Evolutionary conservation across 129 eudicot genomes (phyloP).

Genomic region (Logfia minima): DNA sequence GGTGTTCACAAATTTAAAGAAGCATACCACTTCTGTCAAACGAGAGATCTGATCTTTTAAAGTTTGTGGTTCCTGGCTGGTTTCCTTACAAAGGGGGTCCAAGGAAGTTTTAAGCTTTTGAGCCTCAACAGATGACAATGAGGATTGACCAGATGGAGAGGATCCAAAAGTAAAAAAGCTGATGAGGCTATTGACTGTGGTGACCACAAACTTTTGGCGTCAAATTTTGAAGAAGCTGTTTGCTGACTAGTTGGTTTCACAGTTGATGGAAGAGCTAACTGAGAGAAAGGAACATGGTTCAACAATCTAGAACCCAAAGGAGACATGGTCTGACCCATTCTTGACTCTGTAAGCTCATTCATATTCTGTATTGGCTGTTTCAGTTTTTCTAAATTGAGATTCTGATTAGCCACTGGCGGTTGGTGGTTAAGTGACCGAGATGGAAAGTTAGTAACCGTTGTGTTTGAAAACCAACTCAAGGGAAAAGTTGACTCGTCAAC

Average conservation of each 20-base stretch:
- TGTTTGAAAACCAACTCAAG: neutral
- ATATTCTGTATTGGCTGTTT: slow-evolving; percentile 21
- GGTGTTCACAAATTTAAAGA: neutral
- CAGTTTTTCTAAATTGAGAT: slow-evolving; percentile 22
- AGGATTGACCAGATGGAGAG: slow-evolving; percentile 1
- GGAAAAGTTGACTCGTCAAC: neutral
- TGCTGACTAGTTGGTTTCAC: neutral
- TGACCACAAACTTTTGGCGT: slow-evolving; percentile 13
- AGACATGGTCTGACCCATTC: slow-evolving; percentile 4
- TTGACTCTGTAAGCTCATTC: neutral
- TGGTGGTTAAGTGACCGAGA: slow-evolving; percentile 14
- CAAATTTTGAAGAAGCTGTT: neutral
- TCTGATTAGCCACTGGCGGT: slow-evolving; percentile 9
- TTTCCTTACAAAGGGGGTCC: neutral
- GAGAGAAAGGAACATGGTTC: neutral
- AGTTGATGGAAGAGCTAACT: neutral
- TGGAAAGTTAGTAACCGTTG: slow-evolving; percentile 11
- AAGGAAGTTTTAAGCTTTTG: neutral
- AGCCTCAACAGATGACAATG: neutral
- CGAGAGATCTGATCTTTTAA: slow-evolving; percentile 2
- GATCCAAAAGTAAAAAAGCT: slow-evolving; percentile 19
- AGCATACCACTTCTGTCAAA: slow-evolving; percentile 31
- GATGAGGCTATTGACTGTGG: slow-evolving; percentile 27
- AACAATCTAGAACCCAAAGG: slow-evolving; percentile 17
- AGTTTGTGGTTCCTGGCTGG: slow-evolving; percentile 12